Percentiles rank a stretch among this genome's conserved stretches.
Conservation (phyloP, 768 basidiomycete species). For the Mycena crocata region DNA sequence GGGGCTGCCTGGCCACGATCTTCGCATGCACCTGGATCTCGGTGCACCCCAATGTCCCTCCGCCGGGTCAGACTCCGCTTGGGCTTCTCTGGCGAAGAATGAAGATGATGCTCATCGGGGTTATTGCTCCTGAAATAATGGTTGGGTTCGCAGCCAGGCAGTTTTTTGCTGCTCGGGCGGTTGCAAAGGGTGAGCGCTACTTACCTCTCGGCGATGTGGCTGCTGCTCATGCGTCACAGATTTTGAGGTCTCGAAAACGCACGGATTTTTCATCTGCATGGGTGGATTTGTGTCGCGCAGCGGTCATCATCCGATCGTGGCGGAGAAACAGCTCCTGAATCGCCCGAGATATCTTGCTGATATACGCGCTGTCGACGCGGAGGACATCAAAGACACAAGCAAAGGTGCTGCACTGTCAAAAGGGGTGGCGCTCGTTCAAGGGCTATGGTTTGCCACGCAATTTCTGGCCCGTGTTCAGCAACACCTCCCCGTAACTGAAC, state of each 20-base stretch:
- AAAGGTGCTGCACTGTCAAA: slow-evolving; percentile 51
- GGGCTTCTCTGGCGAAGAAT: not conserved
- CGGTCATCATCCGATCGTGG: not conserved
- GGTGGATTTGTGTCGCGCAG: slow-evolving; percentile 37
- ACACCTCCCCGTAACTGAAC: slow-evolving; percentile 44
- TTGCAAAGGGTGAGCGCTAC: too few relatives aligned
- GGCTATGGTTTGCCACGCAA: slow-evolving; percentile 48
- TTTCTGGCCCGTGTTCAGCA: slow-evolving; percentile 38
- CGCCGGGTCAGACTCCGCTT: not conserved
- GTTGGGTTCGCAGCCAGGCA: too few relatives aligned
- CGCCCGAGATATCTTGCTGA: not conserved
- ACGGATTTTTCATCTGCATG: slow-evolving; percentile 36
- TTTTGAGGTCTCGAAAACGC: slow-evolving; percentile 15
- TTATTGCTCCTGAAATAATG: too few relatives aligned
- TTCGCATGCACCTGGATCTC: not conserved
- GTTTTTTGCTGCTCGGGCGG: too few relatives aligned
- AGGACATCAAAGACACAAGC: slow-evolving; percentile 37
- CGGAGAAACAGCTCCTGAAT: not conserved
- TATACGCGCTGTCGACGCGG: not conserved
- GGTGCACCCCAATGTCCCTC: not conserved
- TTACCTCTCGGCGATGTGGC: too few relatives aligned
- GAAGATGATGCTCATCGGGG: not conserved
- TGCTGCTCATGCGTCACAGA: not conserved
- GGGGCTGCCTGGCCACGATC: not conserved
- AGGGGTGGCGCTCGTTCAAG: slow-evolving; percentile 45